phyloP scores from a whole-genome alignment of 2,329 filamentous ascomycete genomes.

The Sclerotinia spermophila region DNA sequence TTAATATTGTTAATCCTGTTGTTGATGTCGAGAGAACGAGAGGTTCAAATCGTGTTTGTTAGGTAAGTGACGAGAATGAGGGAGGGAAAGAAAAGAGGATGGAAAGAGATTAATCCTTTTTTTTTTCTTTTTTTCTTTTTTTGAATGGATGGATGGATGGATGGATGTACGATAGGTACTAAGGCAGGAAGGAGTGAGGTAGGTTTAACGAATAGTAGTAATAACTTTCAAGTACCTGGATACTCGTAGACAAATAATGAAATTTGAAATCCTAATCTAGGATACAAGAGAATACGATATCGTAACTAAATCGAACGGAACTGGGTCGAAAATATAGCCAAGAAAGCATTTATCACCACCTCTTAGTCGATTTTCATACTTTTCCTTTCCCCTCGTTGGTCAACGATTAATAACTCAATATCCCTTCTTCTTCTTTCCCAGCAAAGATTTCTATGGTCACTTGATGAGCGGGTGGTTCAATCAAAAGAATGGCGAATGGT shows the following conservation, averaged over 20 bases:
- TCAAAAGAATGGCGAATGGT: slow-evolving; percentile 3
- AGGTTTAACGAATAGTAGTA: background rate
- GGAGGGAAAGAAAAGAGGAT: background rate
- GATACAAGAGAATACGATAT: background rate
- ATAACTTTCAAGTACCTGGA: background rate
- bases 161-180: background rate
- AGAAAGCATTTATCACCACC: background rate
- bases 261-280: background rate
- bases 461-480: background rate
- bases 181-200: background rate
- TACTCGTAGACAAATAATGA: background rate
- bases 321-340: background rate
- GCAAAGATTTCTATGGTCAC: background rate
- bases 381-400: background rate
- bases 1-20: background rate
- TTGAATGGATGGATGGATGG: too few relatives aligned
- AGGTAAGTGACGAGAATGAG: slow-evolving; percentile 2
- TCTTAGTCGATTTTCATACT: background rate
- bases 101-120: slow-evolving; percentile 3
- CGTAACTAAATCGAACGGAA: background rate
- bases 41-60: background rate
- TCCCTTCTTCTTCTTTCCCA: too few relatives aligned
- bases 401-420: background rate
- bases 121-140: background rate
- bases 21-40: background rate